Evolutionary conservation across 768 basidiomycete species (phyloP).

Genomic region (Tulasnella sp.): DNA sequence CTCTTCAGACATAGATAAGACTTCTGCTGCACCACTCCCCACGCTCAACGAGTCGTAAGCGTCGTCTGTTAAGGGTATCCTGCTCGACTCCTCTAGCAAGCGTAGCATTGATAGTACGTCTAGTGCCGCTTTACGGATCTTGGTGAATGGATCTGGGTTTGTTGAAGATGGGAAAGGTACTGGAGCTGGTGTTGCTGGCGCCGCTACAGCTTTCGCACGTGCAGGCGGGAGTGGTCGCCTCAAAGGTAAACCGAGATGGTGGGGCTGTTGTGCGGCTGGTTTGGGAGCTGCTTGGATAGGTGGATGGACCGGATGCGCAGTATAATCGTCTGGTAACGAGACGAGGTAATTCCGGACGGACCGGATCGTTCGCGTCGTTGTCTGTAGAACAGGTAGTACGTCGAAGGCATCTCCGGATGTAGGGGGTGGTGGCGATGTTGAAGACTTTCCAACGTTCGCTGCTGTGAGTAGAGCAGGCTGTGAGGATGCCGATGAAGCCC

Average conservation of each 20-base stretch:
- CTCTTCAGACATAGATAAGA: slow-evolving; percentile 4
- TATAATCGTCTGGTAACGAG: slow-evolving; percentile 59
- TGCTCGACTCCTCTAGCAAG: slow-evolving; percentile 64
- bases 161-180: slow-evolving; percentile 24
- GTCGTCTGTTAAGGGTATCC: slow-evolving; percentile 67
- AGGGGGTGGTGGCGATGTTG: not conserved
- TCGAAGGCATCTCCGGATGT: slow-evolving; percentile 31
- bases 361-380: slow-evolving; percentile 69
- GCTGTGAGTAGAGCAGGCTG: not conserved
- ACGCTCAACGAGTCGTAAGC: slow-evolving; percentile 67
- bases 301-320: not conserved
- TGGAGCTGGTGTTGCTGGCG: slow-evolving; percentile 6
- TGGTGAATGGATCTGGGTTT: slow-evolving; percentile 43
- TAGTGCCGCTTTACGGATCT: slow-evolving; percentile 66
- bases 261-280: not conserved
- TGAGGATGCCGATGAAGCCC: not conserved
- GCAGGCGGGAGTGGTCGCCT: not conserved
- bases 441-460: not conserved
- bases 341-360: slow-evolving; percentile 76
- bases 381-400: slow-evolving; percentile 60
- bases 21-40: slow-evolving; percentile 7
- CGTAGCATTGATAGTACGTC: slow-evolving; percentile 74
- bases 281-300: not conserved
- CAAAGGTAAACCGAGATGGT: not conserved
- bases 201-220: not conserved